Conservation (phyloP, 169 alveolate species). For the Eimeria maxima region DNA sequence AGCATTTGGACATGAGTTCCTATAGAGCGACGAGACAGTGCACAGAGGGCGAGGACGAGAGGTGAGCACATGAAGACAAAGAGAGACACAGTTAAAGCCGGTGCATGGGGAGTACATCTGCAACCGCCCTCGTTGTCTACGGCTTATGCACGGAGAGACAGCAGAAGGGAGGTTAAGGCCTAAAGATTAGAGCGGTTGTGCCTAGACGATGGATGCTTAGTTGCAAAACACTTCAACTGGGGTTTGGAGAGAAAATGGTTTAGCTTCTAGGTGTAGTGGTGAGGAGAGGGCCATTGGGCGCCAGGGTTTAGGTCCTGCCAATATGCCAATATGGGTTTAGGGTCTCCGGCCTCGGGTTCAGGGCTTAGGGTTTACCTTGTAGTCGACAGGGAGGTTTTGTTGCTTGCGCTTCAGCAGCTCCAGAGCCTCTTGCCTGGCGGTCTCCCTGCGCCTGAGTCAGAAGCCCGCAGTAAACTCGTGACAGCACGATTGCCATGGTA, state of each 20-base stretch:
- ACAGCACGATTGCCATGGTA: background rate
- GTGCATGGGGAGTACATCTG: background rate
- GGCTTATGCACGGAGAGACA: background rate
- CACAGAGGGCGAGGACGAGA: background rate
- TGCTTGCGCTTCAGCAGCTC: slow-evolving; percentile 16
- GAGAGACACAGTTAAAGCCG: background rate
- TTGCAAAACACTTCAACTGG: background rate
- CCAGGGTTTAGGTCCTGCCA: background rate
- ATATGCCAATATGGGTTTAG: background rate
- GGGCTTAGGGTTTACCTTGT: slow-evolving; percentile 26
- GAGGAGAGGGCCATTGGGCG: background rate
- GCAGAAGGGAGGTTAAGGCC: background rate
- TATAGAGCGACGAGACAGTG: background rate
- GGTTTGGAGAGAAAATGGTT: background rate
- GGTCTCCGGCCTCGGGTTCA: background rate
- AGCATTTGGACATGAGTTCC: slow-evolving; percentile 79
- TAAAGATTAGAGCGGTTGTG: background rate
- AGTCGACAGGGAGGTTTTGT: slow-evolving; percentile 49
- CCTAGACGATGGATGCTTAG: background rate
- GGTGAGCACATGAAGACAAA: background rate
- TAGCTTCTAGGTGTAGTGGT: background rate
- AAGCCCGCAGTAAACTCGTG: background rate
- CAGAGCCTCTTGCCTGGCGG: slow-evolving; percentile 44
- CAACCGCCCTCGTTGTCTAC: background rate
- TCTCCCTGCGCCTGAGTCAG: slow-evolving; percentile 49